Evolutionary conservation across 768 basidiomycete species (phyloP).

Genomic region (Naganishia vishniacii): DNA sequence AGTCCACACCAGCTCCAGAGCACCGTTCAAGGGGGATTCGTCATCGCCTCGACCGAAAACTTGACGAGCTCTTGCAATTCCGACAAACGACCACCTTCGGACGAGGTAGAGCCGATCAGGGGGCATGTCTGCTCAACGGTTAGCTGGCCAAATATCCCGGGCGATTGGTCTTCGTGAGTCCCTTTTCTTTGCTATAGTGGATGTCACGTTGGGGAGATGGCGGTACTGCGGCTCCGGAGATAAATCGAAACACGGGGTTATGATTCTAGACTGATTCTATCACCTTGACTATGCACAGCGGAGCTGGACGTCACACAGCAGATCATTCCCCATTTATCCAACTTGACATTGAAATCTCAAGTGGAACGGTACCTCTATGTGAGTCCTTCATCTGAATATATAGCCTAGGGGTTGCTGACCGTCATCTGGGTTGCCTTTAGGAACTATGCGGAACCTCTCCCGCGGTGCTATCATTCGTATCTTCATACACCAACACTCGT

Average conservation of each 20-base stretch:
- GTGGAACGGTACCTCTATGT: constrained; percentile 40
- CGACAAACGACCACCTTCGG: no score
- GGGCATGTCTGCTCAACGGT: constrained; percentile 20
- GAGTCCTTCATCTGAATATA: constrained; percentile 22
- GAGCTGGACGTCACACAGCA: constrained; percentile 38
- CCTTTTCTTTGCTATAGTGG: not conserved
- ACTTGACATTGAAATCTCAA: constrained; percentile 32
- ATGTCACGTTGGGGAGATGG: no score
- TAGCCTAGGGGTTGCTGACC: no score
- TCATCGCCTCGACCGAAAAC: not conserved
- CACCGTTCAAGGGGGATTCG: constrained; percentile 8
- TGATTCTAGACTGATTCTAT: not conserved
- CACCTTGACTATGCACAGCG: constrained; percentile 26
- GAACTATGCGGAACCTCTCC: constrained; percentile 43
- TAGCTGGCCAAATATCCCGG: constrained; percentile 13
- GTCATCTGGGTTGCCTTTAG: no score
- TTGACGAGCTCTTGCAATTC: not conserved
- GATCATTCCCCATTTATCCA: constrained; percentile 42
- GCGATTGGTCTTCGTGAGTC: constrained; percentile 20
- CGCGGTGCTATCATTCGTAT: constrained; percentile 36
- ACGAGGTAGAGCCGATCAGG: not conserved
- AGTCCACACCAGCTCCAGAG: no score
- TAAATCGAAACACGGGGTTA: no score
- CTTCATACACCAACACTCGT: constrained; percentile 34
- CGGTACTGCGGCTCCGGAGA: no score